phyloP scores from a whole-genome alignment of 371 early-diverging fungal genomes.

The Amoeboradix gromovi region DNA sequence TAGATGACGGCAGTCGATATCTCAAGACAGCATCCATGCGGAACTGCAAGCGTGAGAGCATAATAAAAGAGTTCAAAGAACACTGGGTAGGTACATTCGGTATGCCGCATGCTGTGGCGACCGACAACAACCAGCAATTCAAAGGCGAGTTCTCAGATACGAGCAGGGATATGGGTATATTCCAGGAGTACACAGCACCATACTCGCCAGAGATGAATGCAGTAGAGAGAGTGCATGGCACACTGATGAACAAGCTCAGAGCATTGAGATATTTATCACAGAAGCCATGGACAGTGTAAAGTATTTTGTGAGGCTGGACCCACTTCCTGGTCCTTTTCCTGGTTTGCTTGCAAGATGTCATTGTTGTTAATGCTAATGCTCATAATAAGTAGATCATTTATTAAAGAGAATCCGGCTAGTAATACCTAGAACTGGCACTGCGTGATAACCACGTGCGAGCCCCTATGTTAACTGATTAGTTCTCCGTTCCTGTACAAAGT shows the following conservation, averaged over 20 bases:
- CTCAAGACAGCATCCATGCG: background rate
- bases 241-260: background rate
- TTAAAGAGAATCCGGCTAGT: too few species aligned
- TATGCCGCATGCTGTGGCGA: background rate
- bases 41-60: background rate
- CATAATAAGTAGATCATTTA: too few species aligned
- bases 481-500: too few species aligned
- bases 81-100: background rate
- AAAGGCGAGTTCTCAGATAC: background rate
- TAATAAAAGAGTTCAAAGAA: background rate
- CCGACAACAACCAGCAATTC: background rate
- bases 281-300: background rate
- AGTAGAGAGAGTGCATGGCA: background rate
- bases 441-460: too few species aligned
- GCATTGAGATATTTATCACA: background rate
- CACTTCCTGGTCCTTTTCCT: too few species aligned
- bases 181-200: background rate
- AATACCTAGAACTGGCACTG: too few species aligned
- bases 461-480: too few species aligned
- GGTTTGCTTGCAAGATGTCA: too few species aligned
- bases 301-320: too few species aligned
- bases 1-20: background rate
- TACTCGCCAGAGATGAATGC: background rate
- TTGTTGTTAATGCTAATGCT: too few species aligned
- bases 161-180: background rate